Base-by-base conservation (phyloP, 2,329 filamentous ascomycete species). In the Fusarium robinianum region DNA sequence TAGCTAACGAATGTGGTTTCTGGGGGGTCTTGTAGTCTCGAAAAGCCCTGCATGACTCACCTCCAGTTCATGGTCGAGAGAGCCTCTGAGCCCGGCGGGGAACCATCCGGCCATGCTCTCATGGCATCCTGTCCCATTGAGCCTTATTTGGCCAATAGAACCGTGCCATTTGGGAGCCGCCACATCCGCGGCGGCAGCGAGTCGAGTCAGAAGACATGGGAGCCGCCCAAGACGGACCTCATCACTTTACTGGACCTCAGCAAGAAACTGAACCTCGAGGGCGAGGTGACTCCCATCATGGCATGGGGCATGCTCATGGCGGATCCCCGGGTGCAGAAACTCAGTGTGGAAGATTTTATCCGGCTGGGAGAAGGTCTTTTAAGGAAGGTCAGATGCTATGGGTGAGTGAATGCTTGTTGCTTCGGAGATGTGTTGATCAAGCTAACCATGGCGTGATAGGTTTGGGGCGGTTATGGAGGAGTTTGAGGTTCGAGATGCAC, bases 201-300 rank as follows among this genome's bases (percentile, higher is more conserved):
- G 35, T 41, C 60, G 83, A 60, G 77, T 37, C 82, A 85, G 63
- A 82, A 88, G 65, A 92, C 91, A 35, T 92, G 90, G 72, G 86
- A 94, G 63, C 72, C 94, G 5, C 83, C 79, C 46, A 88, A 86
- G 64, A 80, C 79, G 24, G 89, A 94, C 61, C 77, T 99, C 35
- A 74, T 84, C 37, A 95, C 87, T 40, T 75, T 97, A 40, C 79
- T 96, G 48, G 87, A 95, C 63, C 77, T 96, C 41, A 96, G 90
- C 71, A 81, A 84, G 58, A 83, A 85, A 58, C 77, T 96, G 17
- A 85, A 94, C 58, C 81, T 94, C 3, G 88, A 94, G 49, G 90
- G 90, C 38, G 89, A 95, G 70, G 88, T 97, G 61, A 97, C 92
- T 12, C 94, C 94, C 0, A 88, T 96, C 55, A 95, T 95, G 89